phyloP scores from a whole-genome alignment of 2,329 filamentous ascomycete species.

The Colletotrichum tanaceti region DNA sequence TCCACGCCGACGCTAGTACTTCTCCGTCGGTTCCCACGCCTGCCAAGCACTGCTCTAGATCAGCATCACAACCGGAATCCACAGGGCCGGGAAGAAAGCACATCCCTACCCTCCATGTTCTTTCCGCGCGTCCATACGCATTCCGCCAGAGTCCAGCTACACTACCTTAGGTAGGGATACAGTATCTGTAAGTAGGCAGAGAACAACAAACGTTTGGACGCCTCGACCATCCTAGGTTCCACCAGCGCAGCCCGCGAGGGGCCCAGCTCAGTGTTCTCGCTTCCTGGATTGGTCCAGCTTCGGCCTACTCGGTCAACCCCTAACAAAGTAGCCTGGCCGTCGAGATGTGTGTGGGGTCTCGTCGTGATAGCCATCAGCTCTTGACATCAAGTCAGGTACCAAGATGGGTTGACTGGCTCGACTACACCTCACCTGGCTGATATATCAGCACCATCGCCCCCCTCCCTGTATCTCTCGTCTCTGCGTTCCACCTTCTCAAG shows the following conservation, averaged over 20 bases:
- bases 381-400: not conserved
- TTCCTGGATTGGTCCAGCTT: slow-evolving; percentile 27
- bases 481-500: not conserved
- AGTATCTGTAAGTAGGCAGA: too few species aligned
- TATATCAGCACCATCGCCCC: slow-evolving; percentile 22
- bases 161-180: too few species aligned
- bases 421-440: not conserved
- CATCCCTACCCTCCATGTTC: slow-evolving; percentile 20
- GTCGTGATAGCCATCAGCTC: slow-evolving; percentile 2
- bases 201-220: slow-evolving; percentile 19
- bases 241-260: not conserved
- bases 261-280: not conserved
- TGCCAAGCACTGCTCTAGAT: slow-evolving; percentile 28
- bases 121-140: slow-evolving; percentile 7
- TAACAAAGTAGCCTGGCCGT: slow-evolving; percentile 13
- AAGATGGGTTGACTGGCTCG: not conserved
- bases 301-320: slow-evolving; percentile 30
- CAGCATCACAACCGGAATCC: slow-evolving; percentile 20
- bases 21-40: slow-evolving; percentile 28
- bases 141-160: not conserved
- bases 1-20: slow-evolving; percentile 19
- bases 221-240: slow-evolving; percentile 16
- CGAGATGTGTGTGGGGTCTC: slow-evolving; percentile 10
- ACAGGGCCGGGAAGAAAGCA: slow-evolving; percentile 16
- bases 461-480: not conserved